phyloP scores from a whole-genome alignment of 345 rosid genomes.

The Lepidium didymum region DNA sequence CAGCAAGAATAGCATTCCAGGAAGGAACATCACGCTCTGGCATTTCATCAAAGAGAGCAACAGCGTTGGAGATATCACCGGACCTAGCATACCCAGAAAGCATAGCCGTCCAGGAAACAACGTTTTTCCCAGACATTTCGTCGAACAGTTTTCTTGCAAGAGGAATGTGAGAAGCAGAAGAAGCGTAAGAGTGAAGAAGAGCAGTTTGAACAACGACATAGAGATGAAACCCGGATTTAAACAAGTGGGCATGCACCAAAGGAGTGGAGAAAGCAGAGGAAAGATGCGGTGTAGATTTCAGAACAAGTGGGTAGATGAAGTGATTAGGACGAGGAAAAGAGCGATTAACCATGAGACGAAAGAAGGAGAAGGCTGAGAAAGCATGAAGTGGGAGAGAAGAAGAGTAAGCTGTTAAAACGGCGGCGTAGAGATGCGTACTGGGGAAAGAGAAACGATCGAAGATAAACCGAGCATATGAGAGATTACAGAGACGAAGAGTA shows the following conservation, averaged over 20 bases:
- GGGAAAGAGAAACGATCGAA: constrained; percentile 49
- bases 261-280: constrained; percentile 33
- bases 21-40: constrained; percentile 81
- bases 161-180: constrained; percentile 31
- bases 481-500: constrained; percentile 45
- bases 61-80: constrained; percentile 48
- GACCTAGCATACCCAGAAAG: constrained; percentile 56
- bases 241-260: constrained; percentile 52
- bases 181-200: constrained; percentile 59
- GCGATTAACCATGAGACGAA: constrained; percentile 48
- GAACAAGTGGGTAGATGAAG: constrained; percentile 66
- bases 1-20: constrained; percentile 87
- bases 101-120: constrained; percentile 87
- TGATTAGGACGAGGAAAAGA: constrained; percentile 54
- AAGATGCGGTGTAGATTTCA: constrained; percentile 41
- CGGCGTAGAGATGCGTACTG: constrained; percentile 58
- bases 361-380: constrained; percentile 42
- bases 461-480: constrained; percentile 55
- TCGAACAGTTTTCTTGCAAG: constrained; percentile 61
- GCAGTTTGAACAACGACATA: constrained; percentile 76
- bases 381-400: constrained; percentile 35
- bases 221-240: constrained; percentile 46
- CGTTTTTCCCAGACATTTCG: constrained; percentile 60
- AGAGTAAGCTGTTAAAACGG: constrained; percentile 72
- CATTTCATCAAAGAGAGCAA: constrained; percentile 58